Conservation (phyloP, 306 rosid genomes). For the Begonia fuchsioides region DNA sequence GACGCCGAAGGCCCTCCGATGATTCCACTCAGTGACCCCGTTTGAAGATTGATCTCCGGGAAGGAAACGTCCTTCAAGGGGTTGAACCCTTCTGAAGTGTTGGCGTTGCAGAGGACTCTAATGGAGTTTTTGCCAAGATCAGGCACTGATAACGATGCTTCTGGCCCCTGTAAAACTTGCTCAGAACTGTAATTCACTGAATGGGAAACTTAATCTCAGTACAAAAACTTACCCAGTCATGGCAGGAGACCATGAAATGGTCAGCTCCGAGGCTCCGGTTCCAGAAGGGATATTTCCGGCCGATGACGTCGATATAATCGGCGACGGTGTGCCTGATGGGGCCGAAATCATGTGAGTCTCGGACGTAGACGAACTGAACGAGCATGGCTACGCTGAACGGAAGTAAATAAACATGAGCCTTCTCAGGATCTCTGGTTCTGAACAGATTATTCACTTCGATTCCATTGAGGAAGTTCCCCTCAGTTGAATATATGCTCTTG, state of each 20-base stretch:
- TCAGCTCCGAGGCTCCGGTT: constrained; percentile 80
- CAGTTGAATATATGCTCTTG: constrained; percentile 81
- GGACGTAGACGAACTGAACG: constrained; percentile 60
- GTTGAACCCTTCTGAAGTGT: constrained; percentile 72
- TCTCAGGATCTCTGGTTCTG: constrained; percentile 52
- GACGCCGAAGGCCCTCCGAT: constrained; percentile 65
- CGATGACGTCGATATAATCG: constrained; percentile 48
- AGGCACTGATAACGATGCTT: constrained; percentile 35
- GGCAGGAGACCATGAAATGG: constrained; percentile 84
- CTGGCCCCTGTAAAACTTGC: constrained; percentile 49
- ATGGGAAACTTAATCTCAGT: background rate
- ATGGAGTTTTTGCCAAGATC: constrained; percentile 45
- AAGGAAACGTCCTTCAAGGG: constrained; percentile 69
- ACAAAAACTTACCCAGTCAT: constrained; percentile 53
- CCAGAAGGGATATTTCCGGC: constrained; percentile 55
- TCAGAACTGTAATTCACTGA: background rate
- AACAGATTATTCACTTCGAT: constrained; percentile 60
- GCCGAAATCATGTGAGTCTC: constrained; percentile 47
- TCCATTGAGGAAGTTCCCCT: constrained; percentile 69
- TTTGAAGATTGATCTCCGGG: constrained; percentile 70
- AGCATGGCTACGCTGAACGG: constrained; percentile 76
- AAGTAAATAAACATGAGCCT: constrained; percentile 72
- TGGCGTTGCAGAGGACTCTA: constrained; percentile 69
- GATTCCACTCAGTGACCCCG: constrained; percentile 33
- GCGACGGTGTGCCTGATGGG: constrained; percentile 47